A percentile compares a stretch with the other conserved stretches of the same genome.
Conservation (phyloP, 2,329 filamentous ascomycete species). For the Sphaerulina populicola region DNA sequence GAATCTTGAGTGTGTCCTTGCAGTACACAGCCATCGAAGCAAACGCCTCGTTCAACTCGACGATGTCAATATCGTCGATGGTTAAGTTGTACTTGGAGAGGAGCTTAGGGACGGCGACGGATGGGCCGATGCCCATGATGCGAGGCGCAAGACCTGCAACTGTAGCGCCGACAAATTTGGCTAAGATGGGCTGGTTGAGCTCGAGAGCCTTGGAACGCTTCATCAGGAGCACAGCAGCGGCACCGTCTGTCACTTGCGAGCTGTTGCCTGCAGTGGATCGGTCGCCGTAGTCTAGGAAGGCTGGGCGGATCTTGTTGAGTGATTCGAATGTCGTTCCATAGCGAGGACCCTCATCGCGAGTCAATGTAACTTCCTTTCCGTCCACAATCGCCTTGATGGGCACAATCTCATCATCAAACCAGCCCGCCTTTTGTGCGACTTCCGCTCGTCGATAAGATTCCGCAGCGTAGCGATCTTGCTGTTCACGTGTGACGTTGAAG, state of each 20-base stretch:
- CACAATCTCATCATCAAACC: constrained; percentile 88
- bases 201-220: constrained; percentile 81
- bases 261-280: constrained; percentile 87
- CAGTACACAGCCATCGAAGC: constrained; percentile 97
- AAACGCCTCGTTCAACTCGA: constrained; percentile 97
- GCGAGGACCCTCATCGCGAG: constrained; percentile 81
- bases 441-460: constrained; percentile 86
- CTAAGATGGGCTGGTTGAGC: constrained; percentile 82
- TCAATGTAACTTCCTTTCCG: constrained; percentile 66
- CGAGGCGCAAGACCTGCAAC: constrained; percentile 82
- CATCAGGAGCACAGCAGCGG: constrained; percentile 84
- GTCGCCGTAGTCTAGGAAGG: constrained; percentile 83
- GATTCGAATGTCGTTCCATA: constrained; percentile 79
- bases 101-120: constrained; percentile 67
- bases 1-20: constrained; percentile 53
- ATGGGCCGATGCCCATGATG: constrained; percentile 92
- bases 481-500: constrained; percentile 72
- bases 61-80: constrained; percentile 74
- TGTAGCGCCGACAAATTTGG: constrained; percentile 88
- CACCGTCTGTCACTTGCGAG: constrained; percentile 89
- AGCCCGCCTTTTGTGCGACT: constrained; percentile 78
- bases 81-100: constrained; percentile 68
- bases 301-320: constrained; percentile 75
- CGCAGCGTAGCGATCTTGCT: constrained; percentile 76
- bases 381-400: constrained; percentile 74